A percentile compares a stretch with the other conserved stretches of the same genome.
Conservation (phyloP, 2,329 filamentous ascomycete species). For the Fusarium drepaniforme region DNA sequence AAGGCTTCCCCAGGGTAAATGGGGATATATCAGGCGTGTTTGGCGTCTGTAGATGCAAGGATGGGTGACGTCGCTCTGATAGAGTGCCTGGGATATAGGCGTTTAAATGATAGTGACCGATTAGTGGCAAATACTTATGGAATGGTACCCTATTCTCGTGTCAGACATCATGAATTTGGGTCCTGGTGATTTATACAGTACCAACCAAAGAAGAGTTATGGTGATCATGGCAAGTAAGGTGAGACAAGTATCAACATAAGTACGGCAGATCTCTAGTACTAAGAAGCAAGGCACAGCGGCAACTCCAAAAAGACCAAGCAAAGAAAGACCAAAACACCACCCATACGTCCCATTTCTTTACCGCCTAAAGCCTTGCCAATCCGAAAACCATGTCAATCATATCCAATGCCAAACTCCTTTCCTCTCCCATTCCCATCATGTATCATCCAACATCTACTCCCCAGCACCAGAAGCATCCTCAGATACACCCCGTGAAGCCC, state of each 20-base stretch:
- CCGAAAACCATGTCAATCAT: background rate
- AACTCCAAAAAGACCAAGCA: background rate
- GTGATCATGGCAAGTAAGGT: background rate
- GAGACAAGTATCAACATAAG: background rate
- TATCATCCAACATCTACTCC: background rate
- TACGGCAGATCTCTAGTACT: background rate
- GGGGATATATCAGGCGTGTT: conserved; percentile 22
- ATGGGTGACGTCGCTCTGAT: conserved; percentile 16
- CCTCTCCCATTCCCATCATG: background rate
- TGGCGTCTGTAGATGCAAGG: conserved; percentile 30
- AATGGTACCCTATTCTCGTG: background rate
- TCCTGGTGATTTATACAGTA: background rate
- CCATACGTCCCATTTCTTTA: background rate
- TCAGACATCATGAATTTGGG: no score
- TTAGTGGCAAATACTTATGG: background rate
- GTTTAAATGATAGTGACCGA: conserved; percentile 21
- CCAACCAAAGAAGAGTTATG: background rate
- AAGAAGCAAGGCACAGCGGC: background rate
- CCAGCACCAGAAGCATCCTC: background rate
- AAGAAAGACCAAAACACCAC: background rate
- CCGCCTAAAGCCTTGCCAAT: background rate
- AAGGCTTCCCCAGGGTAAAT: conserved; percentile 2
- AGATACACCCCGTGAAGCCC: background rate
- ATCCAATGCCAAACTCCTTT: background rate
- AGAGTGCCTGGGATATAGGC: conserved; percentile 34